These are phyloP conservation scores for Biscogniauxia marginata DNA, from an alignment of 2,329 filamentous ascomycete species.

Conservation along the genomic window DNA sequence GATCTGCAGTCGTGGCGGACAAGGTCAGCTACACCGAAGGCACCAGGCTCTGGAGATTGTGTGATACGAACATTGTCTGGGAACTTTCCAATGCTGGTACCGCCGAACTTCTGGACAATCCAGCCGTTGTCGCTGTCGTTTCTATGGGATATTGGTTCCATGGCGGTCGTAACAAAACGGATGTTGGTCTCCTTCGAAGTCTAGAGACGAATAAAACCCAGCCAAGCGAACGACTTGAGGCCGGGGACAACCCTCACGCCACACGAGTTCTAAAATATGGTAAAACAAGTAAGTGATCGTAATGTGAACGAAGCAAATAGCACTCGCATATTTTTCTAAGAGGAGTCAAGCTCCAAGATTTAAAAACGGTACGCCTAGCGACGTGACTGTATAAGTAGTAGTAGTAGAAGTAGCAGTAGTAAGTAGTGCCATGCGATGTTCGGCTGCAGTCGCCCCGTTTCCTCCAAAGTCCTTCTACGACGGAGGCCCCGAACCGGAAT, in stretches of 20 bases:
- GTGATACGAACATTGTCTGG: constrained; percentile 60
- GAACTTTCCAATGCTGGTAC: constrained; percentile 94
- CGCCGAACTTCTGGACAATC: constrained; percentile 94
- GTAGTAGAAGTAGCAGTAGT: too few relatives aligned
- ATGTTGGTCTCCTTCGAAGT: background rate
- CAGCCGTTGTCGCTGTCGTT: constrained; percentile 53
- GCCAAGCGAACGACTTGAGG: too few relatives aligned
- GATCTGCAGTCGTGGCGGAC: constrained; percentile 40
- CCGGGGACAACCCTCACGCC: too few relatives aligned
- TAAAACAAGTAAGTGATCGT: too few relatives aligned
- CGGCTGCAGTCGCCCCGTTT: constrained; percentile 14
- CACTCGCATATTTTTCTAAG: too few relatives aligned
- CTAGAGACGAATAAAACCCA: background rate
- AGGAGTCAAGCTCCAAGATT: background rate
- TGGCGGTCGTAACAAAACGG: constrained; percentile 10
- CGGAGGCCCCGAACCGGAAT: constrained; percentile 15
- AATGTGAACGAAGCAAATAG: too few relatives aligned
- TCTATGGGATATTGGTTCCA: constrained; percentile 15
- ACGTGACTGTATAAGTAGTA: background rate
- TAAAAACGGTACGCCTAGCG: background rate
- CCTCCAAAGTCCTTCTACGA: constrained; percentile 1
- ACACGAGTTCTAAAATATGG: too few relatives aligned
- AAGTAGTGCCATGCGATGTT: background rate
- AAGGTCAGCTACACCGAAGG: constrained; percentile 14
- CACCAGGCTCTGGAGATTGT: constrained; percentile 10